These are phyloP conservation scores for Vitis cinerea DNA, from an alignment of 164 flowering plant species.

Conservation along the genomic window DNA sequence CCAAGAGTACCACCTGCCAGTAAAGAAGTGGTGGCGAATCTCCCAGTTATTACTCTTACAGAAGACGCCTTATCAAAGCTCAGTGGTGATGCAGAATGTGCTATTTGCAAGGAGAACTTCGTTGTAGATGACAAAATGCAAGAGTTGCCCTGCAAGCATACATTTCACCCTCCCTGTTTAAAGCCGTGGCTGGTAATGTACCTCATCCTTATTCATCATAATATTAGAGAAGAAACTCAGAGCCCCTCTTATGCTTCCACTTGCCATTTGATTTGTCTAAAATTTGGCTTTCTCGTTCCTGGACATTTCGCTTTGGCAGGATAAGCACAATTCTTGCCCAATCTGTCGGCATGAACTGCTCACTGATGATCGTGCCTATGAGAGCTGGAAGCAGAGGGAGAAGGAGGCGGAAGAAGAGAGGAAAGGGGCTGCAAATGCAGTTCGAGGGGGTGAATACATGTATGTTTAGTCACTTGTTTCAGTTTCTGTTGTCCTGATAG, in stretches of 20 bases:
- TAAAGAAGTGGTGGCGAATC: slow-evolving; percentile 86
- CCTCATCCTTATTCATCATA: not conserved
- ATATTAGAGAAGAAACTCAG: not conserved
- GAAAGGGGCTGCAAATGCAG: slow-evolving; percentile 93
- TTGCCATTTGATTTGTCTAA: no score
- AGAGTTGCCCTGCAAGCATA: slow-evolving; percentile 96
- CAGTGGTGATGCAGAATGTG: slow-evolving; percentile 69
- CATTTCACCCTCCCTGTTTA: slow-evolving; percentile 83
- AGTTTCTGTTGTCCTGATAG: not conserved
- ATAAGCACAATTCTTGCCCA: slow-evolving; percentile 93
- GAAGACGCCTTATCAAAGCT: slow-evolving; percentile 60
- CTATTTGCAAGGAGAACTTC: slow-evolving; percentile 82
- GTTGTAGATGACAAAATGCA: slow-evolving; percentile 74
- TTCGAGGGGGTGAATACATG: slow-evolving; percentile 97
- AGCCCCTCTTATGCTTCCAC: not conserved
- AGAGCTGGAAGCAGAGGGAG: slow-evolving; percentile 87
- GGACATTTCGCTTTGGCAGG: slow-evolving; percentile 41
- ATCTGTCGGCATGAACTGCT: slow-evolving; percentile 81
- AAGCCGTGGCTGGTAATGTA: slow-evolving; percentile 94
- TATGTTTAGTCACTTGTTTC: slow-evolving; percentile 50
- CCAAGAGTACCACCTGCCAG: slow-evolving; percentile 85
- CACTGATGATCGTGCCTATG: slow-evolving; percentile 92
- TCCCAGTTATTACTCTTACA: slow-evolving; percentile 66
- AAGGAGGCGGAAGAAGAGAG: slow-evolving; percentile 90
- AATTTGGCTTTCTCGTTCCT: no score